A percentile compares a stretch with the other conserved stretches of the same genome.
Conservation (phyloP, 2,329 filamentous ascomycete genomes). For the Exophiala calicioides region DNA sequence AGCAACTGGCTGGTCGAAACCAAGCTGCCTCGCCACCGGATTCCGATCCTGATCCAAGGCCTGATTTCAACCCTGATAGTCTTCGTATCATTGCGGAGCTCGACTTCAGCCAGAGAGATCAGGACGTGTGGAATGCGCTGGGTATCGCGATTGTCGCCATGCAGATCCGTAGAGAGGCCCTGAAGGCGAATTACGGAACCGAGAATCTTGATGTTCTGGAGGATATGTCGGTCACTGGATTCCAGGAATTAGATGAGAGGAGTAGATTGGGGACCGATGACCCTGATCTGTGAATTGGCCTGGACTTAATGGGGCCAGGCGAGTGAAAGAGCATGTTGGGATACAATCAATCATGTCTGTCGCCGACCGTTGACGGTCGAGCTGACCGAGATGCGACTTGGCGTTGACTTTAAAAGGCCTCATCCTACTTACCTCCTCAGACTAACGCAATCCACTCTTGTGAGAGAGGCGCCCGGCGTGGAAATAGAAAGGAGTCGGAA, state of each 20-base stretch:
- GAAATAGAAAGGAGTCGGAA: background rate
- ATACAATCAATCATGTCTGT: no score
- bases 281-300: slow-evolving; percentile 17
- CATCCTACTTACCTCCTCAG: no score
- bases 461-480: no score
- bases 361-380: no score
- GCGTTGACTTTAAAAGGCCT: background rate
- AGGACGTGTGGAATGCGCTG: slow-evolving; percentile 63
- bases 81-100: slow-evolving; percentile 53
- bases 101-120: slow-evolving; percentile 53
- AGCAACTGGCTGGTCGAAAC: slow-evolving; percentile 17
- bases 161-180: slow-evolving; percentile 49
- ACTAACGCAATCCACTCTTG: no score
- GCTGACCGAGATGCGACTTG: background rate
- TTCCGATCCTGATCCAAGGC: slow-evolving; percentile 3
- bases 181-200: slow-evolving; percentile 16
- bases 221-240: slow-evolving; percentile 11
- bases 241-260: slow-evolving; percentile 13
- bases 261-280: slow-evolving; percentile 16
- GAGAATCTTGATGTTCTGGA: slow-evolving; percentile 11
- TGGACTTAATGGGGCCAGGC: background rate
- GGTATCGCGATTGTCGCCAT: slow-evolving; percentile 58
- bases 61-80: slow-evolving; percentile 13
- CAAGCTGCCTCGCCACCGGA: slow-evolving; percentile 11
- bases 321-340: no score